These are phyloP conservation scores for Viridothelium virens DNA, from an alignment of 495 filamentous ascomycete genomes.

Conservation along the genomic window DNA sequence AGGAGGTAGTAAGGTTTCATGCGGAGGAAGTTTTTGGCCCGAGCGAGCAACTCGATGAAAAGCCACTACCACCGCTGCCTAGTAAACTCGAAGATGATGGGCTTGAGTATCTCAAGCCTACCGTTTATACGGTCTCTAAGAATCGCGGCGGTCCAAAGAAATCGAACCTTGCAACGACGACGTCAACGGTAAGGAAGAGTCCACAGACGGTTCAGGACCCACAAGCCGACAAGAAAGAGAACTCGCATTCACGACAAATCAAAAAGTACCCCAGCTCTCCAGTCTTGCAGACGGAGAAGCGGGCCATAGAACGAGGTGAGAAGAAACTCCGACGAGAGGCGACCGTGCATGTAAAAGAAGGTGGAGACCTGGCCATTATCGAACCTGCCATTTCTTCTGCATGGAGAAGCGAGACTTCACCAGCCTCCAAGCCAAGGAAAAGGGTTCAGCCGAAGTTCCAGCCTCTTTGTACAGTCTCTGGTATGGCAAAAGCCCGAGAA, in stretches of 20 bases:
- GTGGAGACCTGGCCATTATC: not conserved
- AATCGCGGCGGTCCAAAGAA: not conserved
- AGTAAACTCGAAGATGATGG: not conserved
- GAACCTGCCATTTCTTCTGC: not conserved
- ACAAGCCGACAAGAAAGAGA: not conserved
- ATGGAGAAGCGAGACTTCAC: not conserved
- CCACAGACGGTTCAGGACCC: not conserved
- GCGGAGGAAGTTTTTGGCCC: not conserved
- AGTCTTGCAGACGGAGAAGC: not conserved
- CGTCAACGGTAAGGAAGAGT: not conserved
- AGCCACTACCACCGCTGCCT: not conserved
- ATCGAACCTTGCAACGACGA: not conserved
- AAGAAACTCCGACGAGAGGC: not conserved
- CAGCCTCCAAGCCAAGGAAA: not conserved
- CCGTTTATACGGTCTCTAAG: not conserved
- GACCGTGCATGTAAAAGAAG: not conserved
- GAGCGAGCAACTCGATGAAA: not conserved
- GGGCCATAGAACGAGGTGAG: not conserved
- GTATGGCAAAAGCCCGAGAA: not conserved
- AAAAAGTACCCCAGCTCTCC: constrained; percentile 5
- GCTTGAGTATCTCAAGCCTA: not conserved
- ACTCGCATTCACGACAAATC: not conserved
- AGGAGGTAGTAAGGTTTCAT: not conserved
- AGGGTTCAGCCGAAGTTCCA: not conserved
- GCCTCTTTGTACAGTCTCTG: not conserved